Conservation (phyloP, 176 grass and related monocot genomes). For the Oryza nivara region DNA sequence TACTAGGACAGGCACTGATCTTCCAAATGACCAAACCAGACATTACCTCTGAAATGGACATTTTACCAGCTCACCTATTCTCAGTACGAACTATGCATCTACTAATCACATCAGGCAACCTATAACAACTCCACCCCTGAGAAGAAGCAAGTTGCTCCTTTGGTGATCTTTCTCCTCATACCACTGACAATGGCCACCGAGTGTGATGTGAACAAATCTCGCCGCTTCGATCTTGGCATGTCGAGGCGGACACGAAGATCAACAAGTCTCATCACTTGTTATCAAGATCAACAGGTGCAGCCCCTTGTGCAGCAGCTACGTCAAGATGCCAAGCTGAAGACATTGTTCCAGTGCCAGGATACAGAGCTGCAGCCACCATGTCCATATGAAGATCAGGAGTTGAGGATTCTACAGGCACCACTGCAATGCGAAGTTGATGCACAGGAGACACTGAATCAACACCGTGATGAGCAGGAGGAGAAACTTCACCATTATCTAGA, state of each 20-base stretch:
- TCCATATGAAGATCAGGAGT: slow-evolving; percentile 16
- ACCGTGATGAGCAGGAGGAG: slow-evolving; percentile 37
- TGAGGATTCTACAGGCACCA: slow-evolving; percentile 27
- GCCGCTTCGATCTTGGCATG: slow-evolving; percentile 79
- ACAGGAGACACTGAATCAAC: slow-evolving; percentile 13
- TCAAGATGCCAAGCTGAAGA: slow-evolving; percentile 43
- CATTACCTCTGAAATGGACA: slow-evolving; percentile 58
- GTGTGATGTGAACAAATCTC: slow-evolving; percentile 53
- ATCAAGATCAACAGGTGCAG: slow-evolving; percentile 40
- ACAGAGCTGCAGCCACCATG: slow-evolving; percentile 27
- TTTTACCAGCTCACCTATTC: slow-evolving; percentile 57
- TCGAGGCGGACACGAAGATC: slow-evolving; percentile 78
- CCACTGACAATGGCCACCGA: slow-evolving; percentile 67
- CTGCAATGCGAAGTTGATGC: slow-evolving; percentile 30
- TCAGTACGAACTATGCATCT: slow-evolving; percentile 35
- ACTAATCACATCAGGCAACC: slow-evolving; percentile 38
- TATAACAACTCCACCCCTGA: slow-evolving; percentile 49
- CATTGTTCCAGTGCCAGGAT: slow-evolving; percentile 40
- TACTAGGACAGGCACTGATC: slow-evolving; percentile 43
- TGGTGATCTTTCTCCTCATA: slow-evolving; percentile 39
- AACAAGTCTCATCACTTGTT: slow-evolving; percentile 34
- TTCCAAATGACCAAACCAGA: slow-evolving; percentile 60
- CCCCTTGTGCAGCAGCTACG: slow-evolving; percentile 22
- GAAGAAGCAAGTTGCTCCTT: slow-evolving; percentile 43
- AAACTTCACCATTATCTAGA: not conserved